A percentile compares a stretch with the other conserved stretches of the same genome.
Conservation (phyloP, 2,329 filamentous ascomycete genomes). For the Setomelanomma holmii region DNA sequence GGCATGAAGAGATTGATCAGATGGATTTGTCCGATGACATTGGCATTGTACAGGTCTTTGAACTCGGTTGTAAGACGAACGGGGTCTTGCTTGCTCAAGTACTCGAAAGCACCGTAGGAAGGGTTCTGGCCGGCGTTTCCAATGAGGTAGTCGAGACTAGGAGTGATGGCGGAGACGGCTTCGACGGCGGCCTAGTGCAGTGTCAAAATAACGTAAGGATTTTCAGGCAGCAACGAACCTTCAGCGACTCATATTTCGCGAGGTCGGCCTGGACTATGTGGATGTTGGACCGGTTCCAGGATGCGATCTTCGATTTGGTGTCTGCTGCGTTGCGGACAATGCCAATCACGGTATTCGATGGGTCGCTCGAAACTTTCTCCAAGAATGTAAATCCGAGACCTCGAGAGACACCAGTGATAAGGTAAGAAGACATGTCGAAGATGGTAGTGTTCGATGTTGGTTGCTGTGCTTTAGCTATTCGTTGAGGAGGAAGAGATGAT, state of each 20-base stretch:
- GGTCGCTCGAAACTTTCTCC: slow-evolving; percentile 32
- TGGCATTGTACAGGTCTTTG: slow-evolving; percentile 30
- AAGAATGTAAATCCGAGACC: slow-evolving; percentile 45
- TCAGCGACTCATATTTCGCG: slow-evolving; percentile 42
- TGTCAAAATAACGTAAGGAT: background rate
- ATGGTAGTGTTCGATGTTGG: background rate
- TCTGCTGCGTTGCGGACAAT: slow-evolving; percentile 37
- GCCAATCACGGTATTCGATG: slow-evolving; percentile 42
- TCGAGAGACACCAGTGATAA: slow-evolving; percentile 43
- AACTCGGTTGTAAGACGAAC: slow-evolving; percentile 13
- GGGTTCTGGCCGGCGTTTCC: slow-evolving; percentile 47
- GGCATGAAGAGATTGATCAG: slow-evolving; percentile 51
- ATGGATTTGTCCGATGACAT: slow-evolving; percentile 41
- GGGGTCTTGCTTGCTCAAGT: slow-evolving; percentile 14
- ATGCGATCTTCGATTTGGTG: slow-evolving; percentile 10
- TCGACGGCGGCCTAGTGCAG: slow-evolving; percentile 26
- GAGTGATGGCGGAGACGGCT: slow-evolving; percentile 44
- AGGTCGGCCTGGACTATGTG: slow-evolving; percentile 50
- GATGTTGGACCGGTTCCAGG: slow-evolving; percentile 36
- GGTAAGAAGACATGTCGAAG: slow-evolving; percentile 37
- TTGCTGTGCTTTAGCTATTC: too few relatives aligned
- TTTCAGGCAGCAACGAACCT: slow-evolving; percentile 1
- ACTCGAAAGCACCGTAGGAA: slow-evolving; percentile 3
- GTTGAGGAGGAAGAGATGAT: too few relatives aligned
- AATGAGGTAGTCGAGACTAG: slow-evolving; percentile 53